phyloP scores from a whole-genome alignment of 495 filamentous ascomycete genomes.

The Terfezia boudieri region DNA sequence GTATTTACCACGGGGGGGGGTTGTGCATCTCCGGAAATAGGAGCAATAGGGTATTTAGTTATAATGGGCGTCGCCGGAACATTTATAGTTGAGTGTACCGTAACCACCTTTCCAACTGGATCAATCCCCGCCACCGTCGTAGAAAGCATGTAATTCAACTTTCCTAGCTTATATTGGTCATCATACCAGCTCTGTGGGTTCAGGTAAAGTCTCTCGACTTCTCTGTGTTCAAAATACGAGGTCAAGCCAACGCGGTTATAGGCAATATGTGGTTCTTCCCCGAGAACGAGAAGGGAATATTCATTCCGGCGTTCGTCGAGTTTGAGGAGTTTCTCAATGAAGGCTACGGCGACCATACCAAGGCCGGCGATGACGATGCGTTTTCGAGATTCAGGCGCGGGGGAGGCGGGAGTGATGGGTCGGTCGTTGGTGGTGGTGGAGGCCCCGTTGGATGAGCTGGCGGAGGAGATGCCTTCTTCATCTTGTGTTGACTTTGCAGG shows the following conservation, averaged over 20 bases:
- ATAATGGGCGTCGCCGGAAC: too few species aligned
- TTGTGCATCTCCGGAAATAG: too few species aligned
- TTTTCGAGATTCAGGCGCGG: too few species aligned
- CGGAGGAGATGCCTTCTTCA: too few species aligned
- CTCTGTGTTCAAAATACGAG: conserved; percentile 75
- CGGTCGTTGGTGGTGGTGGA: too few species aligned
- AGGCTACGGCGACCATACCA: conserved; percentile 88
- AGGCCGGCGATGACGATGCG: conserved; percentile 67
- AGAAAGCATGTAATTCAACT: conserved; percentile 36
- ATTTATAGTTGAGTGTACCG: conserved; percentile 19
- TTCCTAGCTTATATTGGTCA: conserved; percentile 18
- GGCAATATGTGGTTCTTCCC: conserved; percentile 76
- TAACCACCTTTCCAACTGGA: conserved; percentile 37
- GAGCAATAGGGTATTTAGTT: too few species aligned
- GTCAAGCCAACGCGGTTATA: conserved; percentile 96
- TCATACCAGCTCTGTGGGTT: conserved; percentile 70
- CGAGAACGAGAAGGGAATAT: conserved; percentile 76
- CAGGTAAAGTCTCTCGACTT: conserved; percentile 75
- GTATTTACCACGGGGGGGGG: neutral
- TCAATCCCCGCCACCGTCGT: conserved; percentile 55
- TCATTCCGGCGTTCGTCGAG: conserved; percentile 52
- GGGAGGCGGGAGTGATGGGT: too few species aligned
- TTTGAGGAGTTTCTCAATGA: conserved; percentile 87
- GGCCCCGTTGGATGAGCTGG: too few species aligned
- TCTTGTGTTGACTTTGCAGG: too few species aligned